phyloP scores from a whole-genome alignment of 164 flowering plant species.

The Warburgia ugandensis region DNA sequence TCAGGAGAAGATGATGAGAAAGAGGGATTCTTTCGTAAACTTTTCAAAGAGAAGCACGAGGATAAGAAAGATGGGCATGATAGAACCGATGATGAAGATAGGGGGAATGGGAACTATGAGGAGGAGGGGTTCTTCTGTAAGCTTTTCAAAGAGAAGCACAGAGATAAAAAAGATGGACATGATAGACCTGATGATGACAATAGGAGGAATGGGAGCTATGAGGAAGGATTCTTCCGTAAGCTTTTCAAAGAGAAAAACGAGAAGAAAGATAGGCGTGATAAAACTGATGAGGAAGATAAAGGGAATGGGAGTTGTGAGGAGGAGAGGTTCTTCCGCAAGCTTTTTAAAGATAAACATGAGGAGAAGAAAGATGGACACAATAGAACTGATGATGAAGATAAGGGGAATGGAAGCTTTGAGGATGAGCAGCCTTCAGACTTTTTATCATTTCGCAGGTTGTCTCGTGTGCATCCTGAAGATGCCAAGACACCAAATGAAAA shows the following conservation, averaged over 20 bases:
- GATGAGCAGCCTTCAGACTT: constrained; percentile 84
- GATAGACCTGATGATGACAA: constrained; percentile 43
- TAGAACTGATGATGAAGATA: constrained; percentile 40
- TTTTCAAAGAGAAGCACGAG: constrained; percentile 76
- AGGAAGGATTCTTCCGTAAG: constrained; percentile 80
- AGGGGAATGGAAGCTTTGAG: constrained; percentile 31
- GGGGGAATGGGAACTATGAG: constrained; percentile 33
- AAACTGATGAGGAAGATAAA: constrained; percentile 39
- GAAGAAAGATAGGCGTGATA: constrained; percentile 59
- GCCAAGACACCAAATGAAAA: constrained; percentile 42
- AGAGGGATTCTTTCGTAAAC: constrained; percentile 79
- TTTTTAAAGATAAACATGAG: constrained; percentile 77
- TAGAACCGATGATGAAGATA: constrained; percentile 40
- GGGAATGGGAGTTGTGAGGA: constrained; percentile 44
- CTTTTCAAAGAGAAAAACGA: constrained; percentile 77
- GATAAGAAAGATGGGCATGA: constrained; percentile 71
- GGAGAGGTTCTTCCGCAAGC: constrained; percentile 77
- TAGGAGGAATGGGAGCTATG: constrained; percentile 33
- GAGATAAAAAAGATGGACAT: constrained; percentile 67
- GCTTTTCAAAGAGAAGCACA: constrained; percentile 70
- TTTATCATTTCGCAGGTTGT: constrained; percentile 68
- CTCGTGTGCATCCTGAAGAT: constrained; percentile 93
- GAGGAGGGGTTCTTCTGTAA: constrained; percentile 88
- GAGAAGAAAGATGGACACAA: constrained; percentile 68
- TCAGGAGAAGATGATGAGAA: constrained; percentile 73